A percentile compares a stretch with the other conserved stretches of the same genome.
Conservation (phyloP, 2,329 filamentous ascomycete genomes). For the Pyrenophora tritici-repentis region DNA sequence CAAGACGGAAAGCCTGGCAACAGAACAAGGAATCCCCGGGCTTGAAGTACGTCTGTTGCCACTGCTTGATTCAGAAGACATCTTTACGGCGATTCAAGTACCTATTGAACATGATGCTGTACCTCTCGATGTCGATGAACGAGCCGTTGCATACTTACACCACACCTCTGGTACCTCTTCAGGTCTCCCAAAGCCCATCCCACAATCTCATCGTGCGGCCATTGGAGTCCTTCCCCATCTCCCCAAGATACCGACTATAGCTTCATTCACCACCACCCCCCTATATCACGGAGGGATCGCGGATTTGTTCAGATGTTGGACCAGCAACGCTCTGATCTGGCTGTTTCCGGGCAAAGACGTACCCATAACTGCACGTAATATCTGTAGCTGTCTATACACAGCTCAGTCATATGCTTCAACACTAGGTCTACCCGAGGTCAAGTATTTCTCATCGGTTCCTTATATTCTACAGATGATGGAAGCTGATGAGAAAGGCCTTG, state of each 20-base stretch:
- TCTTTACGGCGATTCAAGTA: slow-evolving; percentile 28
- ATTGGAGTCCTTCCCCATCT: slow-evolving; percentile 61
- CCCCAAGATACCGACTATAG: slow-evolving; percentile 36
- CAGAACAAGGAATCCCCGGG: slow-evolving; percentile 7
- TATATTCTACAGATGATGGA: slow-evolving; percentile 91
- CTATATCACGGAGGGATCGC: slow-evolving; percentile 69
- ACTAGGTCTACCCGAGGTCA: slow-evolving; percentile 45
- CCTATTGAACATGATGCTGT: slow-evolving; percentile 9
- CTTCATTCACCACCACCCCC: slow-evolving; percentile 68
- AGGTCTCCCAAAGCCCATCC: slow-evolving; percentile 66
- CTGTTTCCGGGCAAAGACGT: slow-evolving; percentile 62
- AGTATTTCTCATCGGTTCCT: slow-evolving; percentile 69
- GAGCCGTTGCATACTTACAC: slow-evolving; percentile 61
- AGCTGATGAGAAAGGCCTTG: slow-evolving; percentile 82
- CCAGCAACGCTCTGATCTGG: slow-evolving; percentile 64
- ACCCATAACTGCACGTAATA: slow-evolving; percentile 62
- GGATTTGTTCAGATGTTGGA: slow-evolving; percentile 67
- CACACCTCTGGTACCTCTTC: slow-evolving; percentile 70
- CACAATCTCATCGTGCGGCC: slow-evolving; percentile 61
- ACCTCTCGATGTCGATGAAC: slow-evolving; percentile 22
- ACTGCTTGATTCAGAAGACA: slow-evolving; percentile 24
- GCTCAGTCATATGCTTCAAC: slow-evolving; percentile 34
- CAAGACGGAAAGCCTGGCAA: slow-evolving; percentile 26
- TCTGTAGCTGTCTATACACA: slow-evolving; percentile 54
- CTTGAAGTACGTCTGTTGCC: slow-evolving; percentile 23